These are phyloP conservation scores for Cyclocybe aegerita DNA, from an alignment of 768 basidiomycete species.

Conservation along the genomic window DNA sequence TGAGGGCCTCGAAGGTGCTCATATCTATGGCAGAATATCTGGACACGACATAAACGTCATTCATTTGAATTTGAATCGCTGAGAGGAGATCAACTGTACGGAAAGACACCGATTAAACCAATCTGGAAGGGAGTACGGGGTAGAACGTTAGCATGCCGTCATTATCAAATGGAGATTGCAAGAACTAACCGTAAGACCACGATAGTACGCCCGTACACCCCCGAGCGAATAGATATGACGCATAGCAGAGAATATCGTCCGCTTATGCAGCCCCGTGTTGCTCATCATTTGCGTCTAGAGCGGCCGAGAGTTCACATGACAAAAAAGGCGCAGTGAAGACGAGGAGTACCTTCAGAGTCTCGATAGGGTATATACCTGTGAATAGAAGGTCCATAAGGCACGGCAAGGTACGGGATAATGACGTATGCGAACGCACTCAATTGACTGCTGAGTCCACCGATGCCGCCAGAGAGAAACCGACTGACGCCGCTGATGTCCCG, in stretches of 20 bases:
- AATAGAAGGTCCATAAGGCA: constrained; percentile 17
- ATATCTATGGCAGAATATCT: constrained; percentile 96
- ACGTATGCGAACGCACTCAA: constrained; percentile 55
- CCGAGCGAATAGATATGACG: constrained; percentile 78
- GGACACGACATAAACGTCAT: constrained; percentile 5
- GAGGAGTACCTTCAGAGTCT: constrained; percentile 80
- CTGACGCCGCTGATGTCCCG: constrained; percentile 88
- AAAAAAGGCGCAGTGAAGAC: constrained; percentile 5
- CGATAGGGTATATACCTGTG: constrained; percentile 92
- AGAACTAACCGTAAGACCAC: constrained; percentile 78
- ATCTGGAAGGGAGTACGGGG: constrained; percentile 52
- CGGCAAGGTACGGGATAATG: constrained; percentile 5
- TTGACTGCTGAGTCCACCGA: constrained; percentile 94
- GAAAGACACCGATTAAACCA: constrained; percentile 94
- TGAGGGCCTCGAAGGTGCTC: constrained; percentile 96
- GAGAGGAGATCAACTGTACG: constrained; percentile 40
- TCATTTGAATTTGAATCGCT: not conserved
- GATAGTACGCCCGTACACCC: constrained; percentile 82
- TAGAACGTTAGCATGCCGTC: constrained; percentile 4
- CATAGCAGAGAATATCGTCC: constrained; percentile 60
- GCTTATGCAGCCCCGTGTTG: constrained; percentile 58
- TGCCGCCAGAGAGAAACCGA: constrained; percentile 92
- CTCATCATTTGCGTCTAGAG: constrained; percentile 95
- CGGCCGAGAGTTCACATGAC: not conserved
- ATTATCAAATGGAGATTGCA: not conserved